Evolutionary conservation across 225 moss, liverwort and hornwort genomes (phyloP), one percentile per base, ranked within the genome.

Genomic region (Sphagnum tenellum): DNA sequence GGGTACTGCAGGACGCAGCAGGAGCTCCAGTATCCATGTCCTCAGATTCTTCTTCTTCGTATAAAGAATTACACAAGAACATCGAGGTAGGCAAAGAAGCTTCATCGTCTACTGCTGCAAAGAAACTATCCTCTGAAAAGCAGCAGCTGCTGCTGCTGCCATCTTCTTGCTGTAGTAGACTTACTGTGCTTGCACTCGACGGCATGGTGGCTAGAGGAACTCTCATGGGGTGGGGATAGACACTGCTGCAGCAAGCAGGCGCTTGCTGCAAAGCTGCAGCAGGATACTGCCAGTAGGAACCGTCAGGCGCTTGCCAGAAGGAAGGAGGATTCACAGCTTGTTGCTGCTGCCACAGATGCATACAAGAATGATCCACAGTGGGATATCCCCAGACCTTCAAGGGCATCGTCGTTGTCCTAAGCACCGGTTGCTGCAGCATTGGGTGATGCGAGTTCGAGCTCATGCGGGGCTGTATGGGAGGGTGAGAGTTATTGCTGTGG

Each of bases 281-380:
- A 11, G 92, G 98, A 50, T 98, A 90, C 69, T 90, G 93, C 98
- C 98, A 98, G 73, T 93, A 93, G 10, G 90, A 85, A 29, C 93
- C 98, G 75, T 98, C 98, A 3, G 93, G 84, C 7, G 98, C 93
- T 79, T 98, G 98, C 98, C 98, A 98, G 52, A 85, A 80, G 11
- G 98, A 78, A 45, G 93, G 90, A 10, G 83, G 70, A 9, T 80
- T 71, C 66, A 96, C 81, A 54, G 77, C 74, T 47, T 87, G 78
- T 74, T 92, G 98, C 29, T 29, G 29, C 77, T 93, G 98, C 98
- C 98, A 98, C 90, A 93, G 79, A 77, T 98, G 98, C 73, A 88
- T 83, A 74, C 72, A 79, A 50, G 89, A 79, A 70, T 92, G 96
- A 76, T 96, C 96, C 64, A 92, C 85, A 5, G 86, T 89, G 12